A percentile compares a stretch with the other conserved stretches of the same genome.
Evolutionary conservation across 306 rosid species (phyloP).

Genomic region (Cyclanthera cordifolia): DNA sequence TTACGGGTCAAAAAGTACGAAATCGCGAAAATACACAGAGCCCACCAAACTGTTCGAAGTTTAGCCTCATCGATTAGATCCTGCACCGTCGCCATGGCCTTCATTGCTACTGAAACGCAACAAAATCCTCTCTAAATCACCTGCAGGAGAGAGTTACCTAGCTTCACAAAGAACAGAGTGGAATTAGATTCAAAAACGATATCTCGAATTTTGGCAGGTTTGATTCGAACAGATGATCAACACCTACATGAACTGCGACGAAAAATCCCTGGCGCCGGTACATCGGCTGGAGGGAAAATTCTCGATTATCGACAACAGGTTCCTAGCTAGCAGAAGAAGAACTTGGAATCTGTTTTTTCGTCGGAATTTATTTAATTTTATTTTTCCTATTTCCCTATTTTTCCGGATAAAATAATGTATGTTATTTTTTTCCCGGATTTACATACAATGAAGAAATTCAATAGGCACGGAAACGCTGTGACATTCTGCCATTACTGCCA

Average conservation of each 20-base stretch:
- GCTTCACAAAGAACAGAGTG: constrained; percentile 4
- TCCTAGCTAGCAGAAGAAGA: not conserved
- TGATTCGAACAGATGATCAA: not conserved
- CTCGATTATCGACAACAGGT: not conserved
- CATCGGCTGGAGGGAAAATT: constrained; percentile 1
- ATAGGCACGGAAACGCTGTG: not conserved
- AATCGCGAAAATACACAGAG: constrained; percentile 58
- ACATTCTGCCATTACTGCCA: not conserved
- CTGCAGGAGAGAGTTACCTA: not conserved
- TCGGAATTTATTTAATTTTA: not conserved
- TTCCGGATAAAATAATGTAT: too few species aligned
- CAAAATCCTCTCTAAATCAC: constrained; percentile 6
- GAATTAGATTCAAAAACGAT: not conserved
- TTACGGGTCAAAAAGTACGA: constrained; percentile 75
- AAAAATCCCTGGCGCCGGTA: not conserved
- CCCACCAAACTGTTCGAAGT: constrained; percentile 86
- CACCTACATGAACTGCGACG: not conserved
- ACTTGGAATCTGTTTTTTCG: not conserved
- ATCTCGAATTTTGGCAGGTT: not conserved
- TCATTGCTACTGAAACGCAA: constrained; percentile 27
- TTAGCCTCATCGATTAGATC: constrained; percentile 80
- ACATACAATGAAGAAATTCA: too few species aligned
- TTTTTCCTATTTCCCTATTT: not conserved
- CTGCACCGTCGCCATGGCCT: constrained; percentile 44
- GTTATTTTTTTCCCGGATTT: too few species aligned